phyloP scores from a whole-genome alignment of 495 filamentous ascomycete genomes.

The Aspergillus baeticus region DNA sequence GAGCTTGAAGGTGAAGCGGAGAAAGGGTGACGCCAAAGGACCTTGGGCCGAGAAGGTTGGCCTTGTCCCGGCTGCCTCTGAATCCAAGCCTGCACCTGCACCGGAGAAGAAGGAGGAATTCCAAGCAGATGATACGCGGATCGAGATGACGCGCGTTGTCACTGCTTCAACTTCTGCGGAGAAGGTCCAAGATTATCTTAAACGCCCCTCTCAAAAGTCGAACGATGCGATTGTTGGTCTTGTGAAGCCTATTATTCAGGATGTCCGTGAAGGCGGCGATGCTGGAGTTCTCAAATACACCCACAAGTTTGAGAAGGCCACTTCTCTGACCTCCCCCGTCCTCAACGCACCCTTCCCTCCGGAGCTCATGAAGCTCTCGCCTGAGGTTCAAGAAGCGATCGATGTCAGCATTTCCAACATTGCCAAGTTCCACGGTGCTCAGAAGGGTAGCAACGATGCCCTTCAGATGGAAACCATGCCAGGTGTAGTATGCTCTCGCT shows the following conservation, averaged over 20 bases:
- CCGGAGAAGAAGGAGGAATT: slow-evolving; percentile 29
- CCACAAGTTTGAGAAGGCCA: slow-evolving; percentile 95
- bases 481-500: slow-evolving; percentile 90
- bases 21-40: slow-evolving; percentile 90
- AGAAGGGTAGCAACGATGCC: slow-evolving; percentile 71
- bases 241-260: slow-evolving; percentile 85
- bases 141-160: slow-evolving; percentile 79
- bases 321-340: slow-evolving; percentile 82
- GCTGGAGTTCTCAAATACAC: slow-evolving; percentile 86
- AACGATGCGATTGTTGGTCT: slow-evolving; percentile 86
- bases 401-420: slow-evolving; percentile 94
- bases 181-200: slow-evolving; percentile 68
- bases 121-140: slow-evolving; percentile 58
- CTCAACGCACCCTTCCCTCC: slow-evolving; percentile 82
- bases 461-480: slow-evolving; percentile 95
- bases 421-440: slow-evolving; percentile 85
- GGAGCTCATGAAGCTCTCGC: slow-evolving; percentile 77
- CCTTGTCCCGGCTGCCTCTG: slow-evolving; percentile 48
- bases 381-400: slow-evolving; percentile 85
- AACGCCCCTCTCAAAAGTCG: slow-evolving; percentile 89
- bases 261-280: slow-evolving; percentile 78
- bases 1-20: slow-evolving; percentile 86
- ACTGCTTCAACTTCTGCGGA: slow-evolving; percentile 56
- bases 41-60: slow-evolving; percentile 82
- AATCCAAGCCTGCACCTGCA: slow-evolving; percentile 38